Percentiles rank a stretch among this genome's conserved stretches.
Conservation (phyloP, 1,284 basidiomycete genomes). For the Phylloboletellus chloephorus region DNA sequence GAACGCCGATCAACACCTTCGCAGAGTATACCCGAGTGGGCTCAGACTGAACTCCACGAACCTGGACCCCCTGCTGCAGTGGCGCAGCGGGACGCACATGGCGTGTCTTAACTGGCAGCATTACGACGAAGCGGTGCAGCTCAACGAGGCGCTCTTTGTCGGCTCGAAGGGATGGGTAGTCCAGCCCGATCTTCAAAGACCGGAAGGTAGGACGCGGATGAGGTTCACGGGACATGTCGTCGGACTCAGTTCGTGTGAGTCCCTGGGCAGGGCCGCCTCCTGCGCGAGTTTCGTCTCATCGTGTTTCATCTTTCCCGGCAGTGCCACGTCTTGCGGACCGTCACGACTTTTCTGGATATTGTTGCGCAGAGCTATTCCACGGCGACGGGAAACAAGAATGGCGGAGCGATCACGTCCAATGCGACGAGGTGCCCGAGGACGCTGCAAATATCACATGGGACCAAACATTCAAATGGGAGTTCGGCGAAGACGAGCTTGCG, state of each 20-base stretch:
- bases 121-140: slow-evolving; percentile 45
- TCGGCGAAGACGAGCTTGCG: slow-evolving; percentile 43
- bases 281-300: not conserved
- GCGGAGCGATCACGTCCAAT: slow-evolving; percentile 38
- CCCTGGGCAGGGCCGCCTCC: not conserved
- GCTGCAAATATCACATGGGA: slow-evolving; percentile 46
- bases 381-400: slow-evolving; percentile 35
- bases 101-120: slow-evolving; percentile 63
- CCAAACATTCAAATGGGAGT: slow-evolving; percentile 44
- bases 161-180: slow-evolving; percentile 54
- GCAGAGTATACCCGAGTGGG: slow-evolving; percentile 56
- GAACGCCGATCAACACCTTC: slow-evolving; percentile 43
- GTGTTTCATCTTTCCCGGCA: slow-evolving; percentile 18
- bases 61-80: slow-evolving; percentile 48
- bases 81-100: slow-evolving; percentile 58
- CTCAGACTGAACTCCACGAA: slow-evolving; percentile 53
- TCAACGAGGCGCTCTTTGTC: slow-evolving; percentile 63
- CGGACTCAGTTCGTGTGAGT: slow-evolving; percentile 46
- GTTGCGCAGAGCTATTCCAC: slow-evolving; percentile 42
- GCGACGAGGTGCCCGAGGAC: slow-evolving; percentile 26
- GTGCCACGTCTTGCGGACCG: slow-evolving; percentile 39
- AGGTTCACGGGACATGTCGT: slow-evolving; percentile 36
- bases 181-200: slow-evolving; percentile 35
- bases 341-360: slow-evolving; percentile 37
- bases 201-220: slow-evolving; percentile 19